Evolutionary conservation across 495 filamentous ascomycete genomes (phyloP), one percentile per base, ranked within the genome.

Genomic region (Xylaria telfairii): DNA sequence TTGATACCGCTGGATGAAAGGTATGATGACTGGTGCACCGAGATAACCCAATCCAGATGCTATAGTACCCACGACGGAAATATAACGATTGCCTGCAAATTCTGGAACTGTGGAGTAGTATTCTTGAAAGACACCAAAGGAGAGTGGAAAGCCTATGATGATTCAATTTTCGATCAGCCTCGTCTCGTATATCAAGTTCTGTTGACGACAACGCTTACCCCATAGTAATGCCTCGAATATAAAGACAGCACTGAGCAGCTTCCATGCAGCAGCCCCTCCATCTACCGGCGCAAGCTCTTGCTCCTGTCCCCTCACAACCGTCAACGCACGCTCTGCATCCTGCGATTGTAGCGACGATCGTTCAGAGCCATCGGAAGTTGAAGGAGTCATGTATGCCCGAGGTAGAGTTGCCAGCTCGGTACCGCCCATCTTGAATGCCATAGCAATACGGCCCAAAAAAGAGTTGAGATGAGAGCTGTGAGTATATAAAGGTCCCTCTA

Each of bases 81-180:
- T 74, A 60, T 75, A 74, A 6, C 49, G 67, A 51, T 74, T 72
- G 34, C 72, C 66, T 21, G 74, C 67, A 67, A 83, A 82, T 64
- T 75, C 71, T 15, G 76, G 68, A 13, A 76, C 62, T 17, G 41
- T 61, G 8, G 75, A 77, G 68, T 81, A 81, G 74, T 81, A 80
- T 39, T 76, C 73, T 64, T 82, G 75, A 64, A 82, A 79, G 47
- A 82, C 74, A 3, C 80, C 78, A 67, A 78, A 82, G n/a, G 73
- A 76, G 9, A 81, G 61, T 0, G 79, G 72, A 53, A 82, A 80
- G 24, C 81, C 81, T 79, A 32, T 51, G 34, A 65, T 41, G 15
- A 10, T 37, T 41, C n/a, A 19, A 26, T 1, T 24, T 24, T 21
- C 24, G 44, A 68, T 47, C 12, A 51, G 30, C 24, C 9, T 34